Base-by-base conservation (phyloP, 306 rosid species). In the Styphnolobium japonicum region DNA sequence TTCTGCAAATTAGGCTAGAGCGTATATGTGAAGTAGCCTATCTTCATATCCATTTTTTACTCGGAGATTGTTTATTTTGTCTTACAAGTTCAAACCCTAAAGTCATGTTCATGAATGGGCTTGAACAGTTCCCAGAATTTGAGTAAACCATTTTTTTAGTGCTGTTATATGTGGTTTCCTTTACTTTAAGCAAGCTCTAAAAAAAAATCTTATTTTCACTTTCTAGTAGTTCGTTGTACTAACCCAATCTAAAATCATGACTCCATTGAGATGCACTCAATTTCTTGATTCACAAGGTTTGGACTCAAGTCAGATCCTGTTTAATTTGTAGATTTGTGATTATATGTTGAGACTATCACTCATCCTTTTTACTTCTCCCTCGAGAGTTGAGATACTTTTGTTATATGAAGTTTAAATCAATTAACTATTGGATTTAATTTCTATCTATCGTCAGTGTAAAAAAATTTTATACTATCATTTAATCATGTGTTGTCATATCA, bases 211-310 rank as follows among this genome's bases (percentile, higher is more conserved):
- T 70, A 43, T 34, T 62, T 69, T 62, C 29, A 34, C 55, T 53
- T 71, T 71, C 55, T 29, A 4, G 10, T 10, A 23, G 22, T 51
- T 48, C n/a, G 83, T 51, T 63, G 83, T 62, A 80, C 83, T 80
- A 11, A 71, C 83, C 56, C 83, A 51, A 61, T 48, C 79, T 49
- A 25, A 61, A 71, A 71, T 37, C 37, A 16, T 29, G 71, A 61
- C 48, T 23, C 1, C 4, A 31, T 10, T 23, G 16, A 18, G 7
- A 11, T 52, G 34, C 16, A 51, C 46, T 33, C 36, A 34, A 23
- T 70, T 79, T 58, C 64, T 69, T 33, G 65, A 58, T 21, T 69
- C 10, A 16, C 51, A 23, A 56, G 56, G 37, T 16, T 29, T 6
- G 22, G 29, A 10, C n/a, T 7, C 4, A 19, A 21, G n/a, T n/a